Evolutionary conservation across 2,329 filamentous ascomycete genomes (phyloP), one percentile per base, ranked within the genome.

Genomic region (Neofusicoccum parvum): DNA sequence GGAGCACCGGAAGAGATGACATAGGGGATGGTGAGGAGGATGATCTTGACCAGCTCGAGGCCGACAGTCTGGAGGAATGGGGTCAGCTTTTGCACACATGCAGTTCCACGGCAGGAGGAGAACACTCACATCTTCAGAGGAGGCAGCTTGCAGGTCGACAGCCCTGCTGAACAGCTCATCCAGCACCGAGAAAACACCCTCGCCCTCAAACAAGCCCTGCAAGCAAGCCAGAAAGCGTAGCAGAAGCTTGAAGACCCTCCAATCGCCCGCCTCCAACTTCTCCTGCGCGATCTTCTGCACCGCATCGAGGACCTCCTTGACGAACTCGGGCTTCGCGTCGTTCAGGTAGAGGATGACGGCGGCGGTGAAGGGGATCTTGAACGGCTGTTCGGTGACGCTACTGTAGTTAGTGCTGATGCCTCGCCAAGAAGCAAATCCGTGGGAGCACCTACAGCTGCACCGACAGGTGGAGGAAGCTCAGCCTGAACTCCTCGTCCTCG

Each of bases 331-430:
- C 74, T 92, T 92, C 71, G 91, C 80, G 32, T 87, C 86, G 80
- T 98, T 97, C 69, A 89, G 86, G 65, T 92, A 86, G 66, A 97
- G 85, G 49, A 96, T 86, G 14, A 94, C 89, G 20, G 91, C 92
- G 10, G 94, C 93, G 43, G 96, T 86, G 75, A 97, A 98, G 0
- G 95, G 94, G n/a, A 93, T 96, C 83, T 98, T 98, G 78, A 99
- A 90, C 1, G 95, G 95, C 80, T 99, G 95, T 80, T 99, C 95
- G 41, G 92, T 77, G 49, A 91, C 85, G 69, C 86, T 88, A 6
- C 11, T 46, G 72, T 68, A 74, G 71, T 63, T 65, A 50, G 12
- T 34, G 3, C 5, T 3, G 23, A 10, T 23, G 11, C 65, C 34
- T 7, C 68, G 37, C n/a, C 10, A 10, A 27, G n/a, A 12, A 10